Conservation (phyloP, 2,329 filamentous ascomycete genomes). For the Cladosporium austrohemisphaericum region DNA sequence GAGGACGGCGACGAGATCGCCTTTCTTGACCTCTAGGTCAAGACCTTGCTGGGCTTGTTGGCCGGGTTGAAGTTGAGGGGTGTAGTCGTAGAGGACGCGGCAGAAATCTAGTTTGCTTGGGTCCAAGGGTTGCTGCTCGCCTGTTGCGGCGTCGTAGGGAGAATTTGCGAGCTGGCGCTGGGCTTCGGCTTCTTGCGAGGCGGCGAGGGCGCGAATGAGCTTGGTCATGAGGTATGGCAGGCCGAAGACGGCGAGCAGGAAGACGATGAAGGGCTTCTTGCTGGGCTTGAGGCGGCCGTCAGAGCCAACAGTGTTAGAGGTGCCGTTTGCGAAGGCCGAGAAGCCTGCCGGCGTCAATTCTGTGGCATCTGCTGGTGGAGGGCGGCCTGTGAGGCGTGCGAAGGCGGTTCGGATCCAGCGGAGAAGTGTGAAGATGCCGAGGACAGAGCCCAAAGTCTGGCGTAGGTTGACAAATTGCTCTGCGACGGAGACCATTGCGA, state of each 20-base stretch:
- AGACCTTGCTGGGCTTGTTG: slow-evolving; percentile 57
- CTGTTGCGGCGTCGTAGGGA: slow-evolving; percentile 40
- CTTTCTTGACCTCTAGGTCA: slow-evolving; percentile 89
- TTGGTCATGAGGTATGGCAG: slow-evolving; percentile 97
- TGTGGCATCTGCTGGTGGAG: slow-evolving; percentile 79
- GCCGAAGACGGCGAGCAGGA: slow-evolving; percentile 89
- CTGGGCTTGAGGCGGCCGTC: slow-evolving; percentile 73
- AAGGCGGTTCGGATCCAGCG: slow-evolving; percentile 90
- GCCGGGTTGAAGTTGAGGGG: slow-evolving; percentile 61
- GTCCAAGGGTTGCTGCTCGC: slow-evolving; percentile 60
- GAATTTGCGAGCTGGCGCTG: slow-evolving; percentile 54
- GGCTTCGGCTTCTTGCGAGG: slow-evolving; percentile 80
- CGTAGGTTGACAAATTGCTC: slow-evolving; percentile 94
- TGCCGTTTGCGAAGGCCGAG: slow-evolving; percentile 71
- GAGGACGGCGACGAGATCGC: slow-evolving; percentile 90
- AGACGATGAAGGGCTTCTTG: slow-evolving; percentile 94
- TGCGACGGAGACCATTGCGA: slow-evolving; percentile 96
- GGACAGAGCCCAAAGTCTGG: slow-evolving; percentile 85
- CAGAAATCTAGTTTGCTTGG: slow-evolving; percentile 94
- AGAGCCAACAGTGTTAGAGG: slow-evolving; percentile 57
- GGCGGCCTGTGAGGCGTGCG: slow-evolving; percentile 87
- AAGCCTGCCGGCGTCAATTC: slow-evolving; percentile 88
- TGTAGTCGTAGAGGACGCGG: slow-evolving; percentile 90
- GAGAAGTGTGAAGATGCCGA: slow-evolving; percentile 94
- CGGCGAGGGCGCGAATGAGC: slow-evolving; percentile 79